Evolutionary conservation across 768 basidiomycete species (phyloP).

Genomic region (Pisolithus microcarpus): DNA sequence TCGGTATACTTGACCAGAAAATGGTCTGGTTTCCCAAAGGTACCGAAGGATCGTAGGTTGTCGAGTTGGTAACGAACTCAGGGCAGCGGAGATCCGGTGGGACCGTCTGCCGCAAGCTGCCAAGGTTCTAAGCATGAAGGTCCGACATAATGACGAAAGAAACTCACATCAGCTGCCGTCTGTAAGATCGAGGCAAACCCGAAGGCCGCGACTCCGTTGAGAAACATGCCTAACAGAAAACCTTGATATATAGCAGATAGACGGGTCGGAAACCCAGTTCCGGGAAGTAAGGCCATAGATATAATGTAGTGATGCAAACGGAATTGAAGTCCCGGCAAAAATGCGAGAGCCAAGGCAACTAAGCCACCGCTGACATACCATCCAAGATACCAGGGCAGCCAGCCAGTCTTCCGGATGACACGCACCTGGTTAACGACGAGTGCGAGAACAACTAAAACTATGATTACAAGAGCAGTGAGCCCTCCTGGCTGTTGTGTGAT

Average conservation of each 20-base stretch:
- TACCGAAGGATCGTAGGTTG: conserved; percentile 50
- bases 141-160: neutral
- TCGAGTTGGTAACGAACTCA: conserved; percentile 67
- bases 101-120: conserved; percentile 67
- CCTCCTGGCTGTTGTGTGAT: conserved; percentile 60
- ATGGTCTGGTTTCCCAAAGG: conserved; percentile 50
- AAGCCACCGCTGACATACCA: conserved; percentile 70
- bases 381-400: conserved; percentile 66
- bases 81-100: conserved; percentile 65
- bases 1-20: conserved; percentile 46
- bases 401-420: conserved; percentile 81
- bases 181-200: conserved; percentile 77
- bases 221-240: conserved; percentile 74
- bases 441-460: conserved; percentile 52
- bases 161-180: conserved; percentile 58
- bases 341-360: conserved; percentile 55
- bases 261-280: conserved; percentile 75
- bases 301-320: conserved; percentile 82
- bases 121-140: neutral
- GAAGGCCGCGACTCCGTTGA: conserved; percentile 73
- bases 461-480: conserved; percentile 59
- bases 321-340: conserved; percentile 61
- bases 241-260: conserved; percentile 76
- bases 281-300: conserved; percentile 66
- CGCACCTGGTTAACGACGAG: conserved; percentile 68